Evolutionary conservation across 177 flowering plant species (phyloP).

Genomic region (Vitis hybrid): DNA sequence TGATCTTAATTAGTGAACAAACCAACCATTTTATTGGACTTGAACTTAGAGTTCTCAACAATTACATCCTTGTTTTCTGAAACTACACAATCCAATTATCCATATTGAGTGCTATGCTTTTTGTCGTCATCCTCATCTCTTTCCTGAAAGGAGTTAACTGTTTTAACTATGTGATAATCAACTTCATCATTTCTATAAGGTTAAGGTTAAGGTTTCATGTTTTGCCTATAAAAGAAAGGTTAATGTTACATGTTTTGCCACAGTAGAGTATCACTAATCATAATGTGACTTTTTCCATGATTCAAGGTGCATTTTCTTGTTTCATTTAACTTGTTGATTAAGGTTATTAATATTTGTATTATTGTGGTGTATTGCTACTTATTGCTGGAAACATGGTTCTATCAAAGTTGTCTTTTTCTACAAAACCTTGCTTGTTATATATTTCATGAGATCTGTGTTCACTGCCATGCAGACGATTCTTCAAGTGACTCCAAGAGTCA

Average conservation of each 20-base stretch:
- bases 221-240: neutral
- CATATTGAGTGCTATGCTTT: neutral
- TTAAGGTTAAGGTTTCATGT: neutral
- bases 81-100: neutral
- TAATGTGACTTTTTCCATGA: neutral
- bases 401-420: neutral
- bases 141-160: neutral
- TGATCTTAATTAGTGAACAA: neutral
- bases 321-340: neutral
- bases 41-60: neutral
- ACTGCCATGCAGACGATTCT: slow-evolving; percentile 65
- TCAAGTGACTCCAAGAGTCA: slow-evolving; percentile 61
- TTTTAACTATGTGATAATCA: neutral
- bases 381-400: neutral
- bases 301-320: neutral
- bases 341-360: neutral
- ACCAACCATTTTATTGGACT: neutral
- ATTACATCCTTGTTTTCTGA: neutral
- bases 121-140: neutral
- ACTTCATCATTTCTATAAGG: neutral
- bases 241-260: neutral
- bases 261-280: neutral
- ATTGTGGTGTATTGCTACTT: no score
- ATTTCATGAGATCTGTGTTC: neutral
- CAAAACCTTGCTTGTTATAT: neutral